A percentile compares a stretch with the other conserved stretches of the same genome.
Evolutionary conservation across 306 rosid genomes (phyloP).

Genomic region (Crotalaria pallida): DNA sequence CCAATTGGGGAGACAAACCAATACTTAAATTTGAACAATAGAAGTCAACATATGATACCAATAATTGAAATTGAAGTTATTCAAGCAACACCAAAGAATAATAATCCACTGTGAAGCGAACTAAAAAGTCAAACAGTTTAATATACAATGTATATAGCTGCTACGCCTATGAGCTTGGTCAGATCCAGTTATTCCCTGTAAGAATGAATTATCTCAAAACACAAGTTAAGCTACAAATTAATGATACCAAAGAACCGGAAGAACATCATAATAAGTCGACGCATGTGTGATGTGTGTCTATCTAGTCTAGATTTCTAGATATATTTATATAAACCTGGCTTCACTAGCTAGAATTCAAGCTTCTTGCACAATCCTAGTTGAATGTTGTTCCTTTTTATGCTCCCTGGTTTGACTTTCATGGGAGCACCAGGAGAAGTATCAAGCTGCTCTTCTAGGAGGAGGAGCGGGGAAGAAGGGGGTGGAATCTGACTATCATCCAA

Average conservation of each 20-base stretch:
- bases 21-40: too few relatives aligned
- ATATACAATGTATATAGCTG: constrained; percentile 23
- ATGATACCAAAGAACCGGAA: not conserved
- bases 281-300: too few relatives aligned
- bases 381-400: constrained; percentile 20
- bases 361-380: constrained; percentile 54
- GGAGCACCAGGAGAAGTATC: constrained; percentile 64
- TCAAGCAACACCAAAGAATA: not conserved
- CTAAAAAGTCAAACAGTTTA: not conserved
- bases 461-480: not conserved
- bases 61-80: too few relatives aligned
- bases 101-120: not conserved
- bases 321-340: too few relatives aligned
- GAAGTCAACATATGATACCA: too few relatives aligned
- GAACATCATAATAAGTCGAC: too few relatives aligned
- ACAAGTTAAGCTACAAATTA: not conserved
- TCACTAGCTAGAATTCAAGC: constrained; percentile 55
- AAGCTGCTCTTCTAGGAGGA: constrained; percentile 44
- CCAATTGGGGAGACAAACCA: too few relatives aligned
- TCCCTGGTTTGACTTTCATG: not conserved
- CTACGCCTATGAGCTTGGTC: constrained; percentile 25
- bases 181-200: constrained; percentile 14
- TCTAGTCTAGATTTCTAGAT: too few relatives aligned
- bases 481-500: too few relatives aligned
- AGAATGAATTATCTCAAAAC: not conserved